Evolutionary conservation across 306 rosid species (phyloP).

Genomic region (Comarum palustre): DNA sequence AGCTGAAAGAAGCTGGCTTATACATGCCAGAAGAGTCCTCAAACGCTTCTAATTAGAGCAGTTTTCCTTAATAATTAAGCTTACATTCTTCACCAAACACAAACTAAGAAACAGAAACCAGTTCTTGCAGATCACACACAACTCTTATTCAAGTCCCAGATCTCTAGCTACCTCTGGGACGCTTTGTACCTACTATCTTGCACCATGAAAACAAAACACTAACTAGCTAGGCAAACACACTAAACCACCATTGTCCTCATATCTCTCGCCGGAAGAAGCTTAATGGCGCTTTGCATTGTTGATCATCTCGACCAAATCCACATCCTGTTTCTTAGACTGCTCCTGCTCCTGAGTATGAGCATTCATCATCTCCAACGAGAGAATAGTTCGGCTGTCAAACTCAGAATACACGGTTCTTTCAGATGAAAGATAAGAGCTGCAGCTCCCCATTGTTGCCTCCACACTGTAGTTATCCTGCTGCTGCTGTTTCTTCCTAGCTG

Average conservation of each 20-base stretch:
- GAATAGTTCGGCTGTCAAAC: too few species aligned
- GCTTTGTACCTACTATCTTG: not conserved
- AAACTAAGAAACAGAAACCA: not conserved
- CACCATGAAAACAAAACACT: not conserved
- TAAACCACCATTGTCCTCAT: not conserved
- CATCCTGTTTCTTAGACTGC: constrained; percentile 26
- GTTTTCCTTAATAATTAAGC: not conserved
- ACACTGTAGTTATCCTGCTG: not conserved
- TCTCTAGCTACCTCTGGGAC: not conserved
- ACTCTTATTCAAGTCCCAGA: constrained; percentile 7
- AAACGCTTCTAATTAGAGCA: not conserved
- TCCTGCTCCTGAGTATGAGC: constrained; percentile 20
- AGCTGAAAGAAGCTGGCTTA: not conserved
- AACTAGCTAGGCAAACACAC: not conserved
- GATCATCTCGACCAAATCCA: constrained; percentile 39
- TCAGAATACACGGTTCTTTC: not conserved
- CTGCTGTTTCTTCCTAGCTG: not conserved
- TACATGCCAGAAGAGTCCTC: not conserved
- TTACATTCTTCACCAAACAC: not conserved
- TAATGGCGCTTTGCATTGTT: not conserved
- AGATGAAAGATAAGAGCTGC: not conserved
- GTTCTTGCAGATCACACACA: not conserved
- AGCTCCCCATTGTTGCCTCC: not conserved
- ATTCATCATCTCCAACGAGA: constrained; percentile 25
- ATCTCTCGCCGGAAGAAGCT: not conserved